Evolutionary conservation across 140 eudicot species (phyloP).

Genomic region (Flaveria floridana): DNA sequence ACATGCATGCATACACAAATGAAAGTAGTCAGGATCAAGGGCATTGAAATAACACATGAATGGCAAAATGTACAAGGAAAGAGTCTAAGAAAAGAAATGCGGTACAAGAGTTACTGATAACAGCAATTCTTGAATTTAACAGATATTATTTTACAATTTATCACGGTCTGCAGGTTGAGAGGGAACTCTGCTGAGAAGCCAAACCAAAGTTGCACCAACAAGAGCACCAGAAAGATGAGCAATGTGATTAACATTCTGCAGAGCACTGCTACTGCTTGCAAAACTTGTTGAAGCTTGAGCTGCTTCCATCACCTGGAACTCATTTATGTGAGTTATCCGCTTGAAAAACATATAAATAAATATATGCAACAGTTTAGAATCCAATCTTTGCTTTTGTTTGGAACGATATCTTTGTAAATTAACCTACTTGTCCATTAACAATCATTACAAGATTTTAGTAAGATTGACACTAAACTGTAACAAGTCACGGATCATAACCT

Average conservation of each 20-base stretch:
- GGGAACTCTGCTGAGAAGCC: conserved; percentile 80
- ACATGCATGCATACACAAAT: not conserved
- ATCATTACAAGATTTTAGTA: no score
- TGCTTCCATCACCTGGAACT: conserved; percentile 89
- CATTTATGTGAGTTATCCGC: not conserved
- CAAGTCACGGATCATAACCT: not conserved
- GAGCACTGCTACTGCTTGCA: conserved; percentile 50
- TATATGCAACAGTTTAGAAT: not conserved
- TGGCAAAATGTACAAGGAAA: conserved; percentile 7
- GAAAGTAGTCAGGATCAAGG: not conserved
- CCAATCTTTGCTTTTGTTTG: not conserved
- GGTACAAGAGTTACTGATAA: not conserved
- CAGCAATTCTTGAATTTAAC: not conserved
- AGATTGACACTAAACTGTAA: not conserved
- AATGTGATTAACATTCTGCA: conserved; percentile 83
- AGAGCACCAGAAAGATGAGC: conserved; percentile 98
- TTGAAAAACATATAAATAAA: not conserved
- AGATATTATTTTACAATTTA: conserved; percentile 7
- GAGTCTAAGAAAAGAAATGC: not conserved
- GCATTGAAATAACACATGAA: conserved; percentile 18
- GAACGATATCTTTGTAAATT: not conserved
- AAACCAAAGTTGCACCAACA: conserved; percentile 76
- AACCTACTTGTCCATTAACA: not conserved
- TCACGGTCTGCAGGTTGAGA: conserved; percentile 48
- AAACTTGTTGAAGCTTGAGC: conserved; percentile 87